Percentiles rank a stretch among this genome's conserved stretches.
phyloP scores from a whole-genome alignment of 805 yeast genomes.

The Myxozyma udenii region DNA sequence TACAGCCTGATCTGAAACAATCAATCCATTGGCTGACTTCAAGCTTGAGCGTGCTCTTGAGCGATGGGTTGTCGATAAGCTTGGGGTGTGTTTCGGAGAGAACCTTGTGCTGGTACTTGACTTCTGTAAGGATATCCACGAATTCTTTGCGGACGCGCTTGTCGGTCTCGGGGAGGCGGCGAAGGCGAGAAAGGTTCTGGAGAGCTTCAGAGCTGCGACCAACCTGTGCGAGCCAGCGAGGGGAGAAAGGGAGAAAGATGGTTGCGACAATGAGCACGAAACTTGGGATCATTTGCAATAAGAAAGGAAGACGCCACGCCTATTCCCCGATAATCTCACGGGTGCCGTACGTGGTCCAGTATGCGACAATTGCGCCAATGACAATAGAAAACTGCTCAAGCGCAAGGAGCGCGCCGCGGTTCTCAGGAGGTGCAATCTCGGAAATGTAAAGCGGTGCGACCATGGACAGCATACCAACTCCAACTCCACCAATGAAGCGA shows the following conservation, averaged over 20 bases:
- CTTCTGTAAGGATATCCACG: conserved; percentile 32
- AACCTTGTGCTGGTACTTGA: conserved; percentile 25
- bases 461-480: conserved; percentile 52
- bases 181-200: conserved; percentile 28
- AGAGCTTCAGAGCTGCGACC: conserved; percentile 34
- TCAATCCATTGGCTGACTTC: too few relatives aligned
- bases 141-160: conserved; percentile 9
- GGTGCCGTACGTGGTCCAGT: conserved; percentile 39
- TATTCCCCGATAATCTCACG: conserved; percentile 37
- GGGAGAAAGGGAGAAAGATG: conserved; percentile 50
- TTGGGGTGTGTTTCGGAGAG: too few relatives aligned
- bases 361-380: conserved; percentile 37
- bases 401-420: conserved; percentile 33
- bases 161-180: conserved; percentile 28
- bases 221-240: conserved; percentile 43
- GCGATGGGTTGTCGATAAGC: too few relatives aligned
- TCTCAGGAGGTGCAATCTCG: conserved; percentile 32
- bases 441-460: conserved; percentile 43
- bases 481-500: conserved; percentile 51
- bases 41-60: too few relatives aligned
- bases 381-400: conserved; percentile 35
- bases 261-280: conserved; percentile 43
- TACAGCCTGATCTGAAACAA: too few relatives aligned
- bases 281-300: conserved; percentile 51
- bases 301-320: conserved; percentile 47